Evolutionary conservation across 2,329 filamentous ascomycete species (phyloP).

Genomic region (Lachnellula cervina): DNA sequence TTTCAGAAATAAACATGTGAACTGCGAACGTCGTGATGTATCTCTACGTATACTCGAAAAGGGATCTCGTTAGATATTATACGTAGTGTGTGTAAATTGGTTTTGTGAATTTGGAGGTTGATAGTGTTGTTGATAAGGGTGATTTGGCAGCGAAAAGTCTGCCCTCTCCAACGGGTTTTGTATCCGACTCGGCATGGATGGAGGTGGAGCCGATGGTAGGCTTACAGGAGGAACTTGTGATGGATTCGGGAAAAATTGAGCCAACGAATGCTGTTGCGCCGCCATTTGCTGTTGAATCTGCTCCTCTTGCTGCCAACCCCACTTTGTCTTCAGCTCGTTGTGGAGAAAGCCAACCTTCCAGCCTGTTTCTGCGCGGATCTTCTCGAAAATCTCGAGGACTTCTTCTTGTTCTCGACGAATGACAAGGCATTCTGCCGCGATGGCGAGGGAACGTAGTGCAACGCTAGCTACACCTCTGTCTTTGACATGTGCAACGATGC

Average conservation of each 20-base stretch:
- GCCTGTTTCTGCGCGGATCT: slow-evolving; percentile 70
- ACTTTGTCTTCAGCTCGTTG: slow-evolving; percentile 66
- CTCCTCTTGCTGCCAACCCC: slow-evolving; percentile 59
- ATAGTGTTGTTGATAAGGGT: slow-evolving; percentile 78
- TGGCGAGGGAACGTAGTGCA: slow-evolving; percentile 71
- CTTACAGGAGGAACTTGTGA: slow-evolving; percentile 13
- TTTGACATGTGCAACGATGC: slow-evolving; percentile 80
- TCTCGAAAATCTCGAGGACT: slow-evolving; percentile 69
- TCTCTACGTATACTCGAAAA: neutral
- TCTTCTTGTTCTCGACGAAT: slow-evolving; percentile 72
- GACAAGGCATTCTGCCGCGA: slow-evolving; percentile 69
- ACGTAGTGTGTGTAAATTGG: slow-evolving; percentile 25
- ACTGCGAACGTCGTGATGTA: neutral
- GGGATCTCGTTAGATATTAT: slow-evolving; percentile 4
- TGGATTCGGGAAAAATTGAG: slow-evolving; percentile 25
- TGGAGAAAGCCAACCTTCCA: slow-evolving; percentile 73
- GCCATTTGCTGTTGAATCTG: slow-evolving; percentile 22
- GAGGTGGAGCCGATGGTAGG: slow-evolving; percentile 20
- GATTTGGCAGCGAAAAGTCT: slow-evolving; percentile 72
- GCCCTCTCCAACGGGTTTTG: slow-evolving; percentile 70
- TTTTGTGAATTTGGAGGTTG: slow-evolving; percentile 58
- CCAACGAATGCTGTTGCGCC: slow-evolving; percentile 21
- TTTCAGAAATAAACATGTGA: neutral
- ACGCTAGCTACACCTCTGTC: slow-evolving; percentile 75
- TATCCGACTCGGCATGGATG: slow-evolving; percentile 38